These are phyloP conservation scores for Hortiboletus campestris DNA, from an alignment of 768 basidiomycete genomes.

Conservation along the genomic window DNA sequence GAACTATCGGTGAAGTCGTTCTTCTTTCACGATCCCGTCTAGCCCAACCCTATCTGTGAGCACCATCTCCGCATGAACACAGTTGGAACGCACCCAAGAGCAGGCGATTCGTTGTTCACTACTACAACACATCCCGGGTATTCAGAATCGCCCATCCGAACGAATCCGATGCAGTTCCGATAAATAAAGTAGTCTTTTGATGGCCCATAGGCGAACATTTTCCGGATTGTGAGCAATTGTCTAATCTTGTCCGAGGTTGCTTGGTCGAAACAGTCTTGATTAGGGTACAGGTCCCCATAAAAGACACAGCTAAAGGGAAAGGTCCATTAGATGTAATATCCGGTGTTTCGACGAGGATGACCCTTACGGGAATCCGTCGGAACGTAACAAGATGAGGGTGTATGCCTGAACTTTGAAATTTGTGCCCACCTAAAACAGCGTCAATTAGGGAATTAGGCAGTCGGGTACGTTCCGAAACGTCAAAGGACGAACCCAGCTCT, in stretches of 20 bases:
- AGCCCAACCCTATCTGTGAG: not conserved
- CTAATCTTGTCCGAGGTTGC: constrained; percentile 49
- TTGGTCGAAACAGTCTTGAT: constrained; percentile 62
- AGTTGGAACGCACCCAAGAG: constrained; percentile 15
- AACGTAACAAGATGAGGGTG: constrained; percentile 71
- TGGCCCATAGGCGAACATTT: constrained; percentile 63
- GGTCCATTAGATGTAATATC: not conserved
- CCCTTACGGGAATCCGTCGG: constrained; percentile 71
- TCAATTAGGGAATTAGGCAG: not conserved
- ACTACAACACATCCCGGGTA: constrained; percentile 69
- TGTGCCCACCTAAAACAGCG: constrained; percentile 51
- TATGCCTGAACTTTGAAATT: constrained; percentile 83
- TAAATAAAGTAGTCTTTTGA: constrained; percentile 58
- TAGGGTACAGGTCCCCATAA: constrained; percentile 80
- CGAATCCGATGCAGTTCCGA: constrained; percentile 72
- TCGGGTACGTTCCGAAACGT: not conserved
- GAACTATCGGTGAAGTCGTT: constrained; percentile 33
- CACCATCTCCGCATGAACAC: not conserved
- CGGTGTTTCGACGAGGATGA: not conserved
- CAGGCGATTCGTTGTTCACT: constrained; percentile 51
- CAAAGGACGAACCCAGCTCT: constrained; percentile 68
- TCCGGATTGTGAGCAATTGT: constrained; percentile 59
- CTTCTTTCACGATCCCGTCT: not conserved
- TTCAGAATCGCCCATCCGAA: constrained; percentile 56
- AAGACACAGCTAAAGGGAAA: constrained; percentile 66